Evolutionary conservation across 371 early-diverging fungal species (phyloP), one percentile per base, ranked within the genome.

Genomic region (Rhizomucor miehei): DNA sequence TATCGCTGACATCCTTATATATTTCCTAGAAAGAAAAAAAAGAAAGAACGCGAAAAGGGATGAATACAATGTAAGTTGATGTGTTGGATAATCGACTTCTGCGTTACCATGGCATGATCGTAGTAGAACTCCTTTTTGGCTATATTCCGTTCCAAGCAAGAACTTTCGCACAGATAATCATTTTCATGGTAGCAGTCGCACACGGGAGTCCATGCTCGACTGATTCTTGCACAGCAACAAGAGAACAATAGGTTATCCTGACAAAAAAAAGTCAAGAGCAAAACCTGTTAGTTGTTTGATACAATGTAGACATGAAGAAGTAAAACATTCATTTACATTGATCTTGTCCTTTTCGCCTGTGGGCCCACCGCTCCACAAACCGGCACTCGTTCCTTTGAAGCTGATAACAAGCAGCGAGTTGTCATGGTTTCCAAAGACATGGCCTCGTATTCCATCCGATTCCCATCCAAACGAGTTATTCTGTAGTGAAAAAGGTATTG

Each of bases 181-280:
- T 72, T 72, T 0, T 75, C 76, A 21, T 70, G 60, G 65, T 81
- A 85, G 65, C 98, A 97, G 54, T 85, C 83, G 65, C 98, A 97
- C 3, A 97, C 89, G 0, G 89, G 71, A 5, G 64, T 63, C 98
- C 97, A 96, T 5, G 87, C 81, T 37, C 83, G 69, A 62, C 90
- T 94, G 6, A 92, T 90, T 49, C 87, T 82, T 17, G 93, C 98
- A 73, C 97, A 97, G 75, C 99, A 98, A 74, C 99, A 98, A 1
- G 94, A 94, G 63, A 97, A 98, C 59, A 98, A 74, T 56, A 92
- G 74, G 65, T 97, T 97, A 68, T 96, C 96, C 85, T 87, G 67
- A 0, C 35, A 34, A 2, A 29, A 16, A 25, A 40, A 9, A 56
- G 38, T 16, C 19, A 41, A 6, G 6, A 6, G 14, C 41, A 38